These are phyloP conservation scores for Leccinum truebloodii DNA, from an alignment of 768 basidiomycete genomes.

Conservation along the genomic window DNA sequence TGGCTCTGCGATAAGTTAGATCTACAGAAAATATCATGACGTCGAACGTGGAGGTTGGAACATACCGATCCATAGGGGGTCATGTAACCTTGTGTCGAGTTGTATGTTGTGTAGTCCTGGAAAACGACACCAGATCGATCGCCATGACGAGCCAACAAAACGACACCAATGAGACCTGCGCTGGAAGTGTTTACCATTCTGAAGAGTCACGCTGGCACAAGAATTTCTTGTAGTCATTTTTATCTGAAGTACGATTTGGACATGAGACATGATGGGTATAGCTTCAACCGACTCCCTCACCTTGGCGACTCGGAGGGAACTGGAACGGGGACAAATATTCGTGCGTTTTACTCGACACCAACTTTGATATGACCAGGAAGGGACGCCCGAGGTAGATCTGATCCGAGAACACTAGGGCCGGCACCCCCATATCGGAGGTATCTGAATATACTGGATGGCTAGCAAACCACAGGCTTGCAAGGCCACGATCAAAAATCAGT, in stretches of 20 bases:
- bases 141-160: constrained; percentile 75
- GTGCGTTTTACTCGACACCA: not conserved
- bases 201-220: not conserved
- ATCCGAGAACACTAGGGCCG: too few species aligned
- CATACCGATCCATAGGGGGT: constrained; percentile 74
- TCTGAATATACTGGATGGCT: too few species aligned
- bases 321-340: not conserved
- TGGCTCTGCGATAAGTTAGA: constrained; percentile 35
- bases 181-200: constrained; percentile 28
- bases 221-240: not conserved
- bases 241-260: not conserved
- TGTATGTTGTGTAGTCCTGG: constrained; percentile 75
- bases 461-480: too few species aligned
- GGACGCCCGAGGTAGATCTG: too few species aligned
- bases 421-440: too few species aligned
- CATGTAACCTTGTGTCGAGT: constrained; percentile 60
- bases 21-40: not conserved
- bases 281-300: not conserved
- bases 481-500: too few species aligned
- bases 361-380: too few species aligned
- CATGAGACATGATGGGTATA: not conserved
- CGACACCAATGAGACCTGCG: constrained; percentile 60
- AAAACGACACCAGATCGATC: constrained; percentile 61
- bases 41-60: not conserved
- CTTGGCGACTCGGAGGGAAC: not conserved